Evolutionary conservation across 176 grass and related monocot genomes (phyloP).

Genomic region (Rhynchospora pubera): DNA sequence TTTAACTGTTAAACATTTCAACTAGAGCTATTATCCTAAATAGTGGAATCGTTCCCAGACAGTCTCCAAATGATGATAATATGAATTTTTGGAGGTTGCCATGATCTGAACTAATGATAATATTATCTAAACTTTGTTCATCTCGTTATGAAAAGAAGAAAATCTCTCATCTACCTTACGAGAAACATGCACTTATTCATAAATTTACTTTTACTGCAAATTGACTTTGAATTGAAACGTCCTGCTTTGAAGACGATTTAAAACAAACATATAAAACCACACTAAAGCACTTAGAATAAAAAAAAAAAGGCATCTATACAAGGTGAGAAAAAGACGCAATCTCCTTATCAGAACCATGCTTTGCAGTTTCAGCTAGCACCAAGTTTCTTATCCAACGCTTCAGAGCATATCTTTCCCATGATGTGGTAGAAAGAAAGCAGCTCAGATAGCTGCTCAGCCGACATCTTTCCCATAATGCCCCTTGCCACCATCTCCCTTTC

Average conservation of each 20-base stretch:
- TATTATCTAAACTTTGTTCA: too few species aligned
- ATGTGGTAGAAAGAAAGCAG: conserved; percentile 68
- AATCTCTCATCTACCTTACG: neutral
- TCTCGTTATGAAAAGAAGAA: too few species aligned
- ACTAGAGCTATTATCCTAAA: too few species aligned
- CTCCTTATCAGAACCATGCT: too few species aligned
- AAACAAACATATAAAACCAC: neutral
- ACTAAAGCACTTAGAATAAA: neutral
- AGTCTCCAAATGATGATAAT: too few species aligned
- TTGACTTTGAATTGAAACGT: neutral
- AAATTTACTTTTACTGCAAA: neutral
- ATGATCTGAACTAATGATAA: too few species aligned
- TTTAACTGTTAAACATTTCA: too few species aligned
- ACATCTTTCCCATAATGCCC: conserved; percentile 77
- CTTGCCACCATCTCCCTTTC: conserved; percentile 52
- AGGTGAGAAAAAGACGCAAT: neutral
- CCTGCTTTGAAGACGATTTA: neutral
- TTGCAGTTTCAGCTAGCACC: conserved; percentile 9
- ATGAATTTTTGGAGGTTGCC: too few species aligned
- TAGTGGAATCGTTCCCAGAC: too few species aligned
- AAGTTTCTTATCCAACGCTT: conserved; percentile 64
- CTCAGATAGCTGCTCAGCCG: conserved; percentile 41
- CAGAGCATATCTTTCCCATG: conserved; percentile 69
- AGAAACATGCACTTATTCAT: neutral
- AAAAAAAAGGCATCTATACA: conserved; percentile 6